A percentile compares a stretch with the other conserved stretches of the same genome.
Conservation (phyloP, 805 yeast species). For the Yarrowia porcina region DNA sequence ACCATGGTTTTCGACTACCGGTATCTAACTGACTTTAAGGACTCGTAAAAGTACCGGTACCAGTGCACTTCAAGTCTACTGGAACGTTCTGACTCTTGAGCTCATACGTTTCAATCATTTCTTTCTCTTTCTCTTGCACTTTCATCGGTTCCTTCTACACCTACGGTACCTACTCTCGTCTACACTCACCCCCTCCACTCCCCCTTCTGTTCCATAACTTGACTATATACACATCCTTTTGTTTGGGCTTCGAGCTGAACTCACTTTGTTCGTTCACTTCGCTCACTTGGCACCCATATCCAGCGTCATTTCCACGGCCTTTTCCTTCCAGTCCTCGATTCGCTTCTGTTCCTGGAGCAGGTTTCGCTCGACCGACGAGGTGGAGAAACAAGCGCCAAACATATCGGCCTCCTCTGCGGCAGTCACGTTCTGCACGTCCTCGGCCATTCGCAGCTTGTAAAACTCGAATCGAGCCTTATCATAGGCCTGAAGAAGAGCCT, state of each 20-base stretch:
- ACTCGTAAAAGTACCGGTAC: too few relatives aligned
- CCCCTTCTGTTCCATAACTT: neutral
- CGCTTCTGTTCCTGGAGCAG: slow-evolving; percentile 65
- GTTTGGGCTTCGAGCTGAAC: neutral
- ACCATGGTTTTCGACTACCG: too few relatives aligned
- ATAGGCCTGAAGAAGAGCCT: slow-evolving; percentile 56
- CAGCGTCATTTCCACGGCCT: slow-evolving; percentile 65
- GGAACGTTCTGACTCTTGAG: too few relatives aligned
- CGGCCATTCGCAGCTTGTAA: slow-evolving; percentile 78
- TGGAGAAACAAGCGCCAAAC: slow-evolving; percentile 75
- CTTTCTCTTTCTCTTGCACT: too few relatives aligned
- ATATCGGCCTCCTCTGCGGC: slow-evolving; percentile 79
- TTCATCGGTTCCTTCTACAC: too few relatives aligned
- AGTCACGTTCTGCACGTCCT: slow-evolving; percentile 69
- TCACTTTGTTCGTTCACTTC: neutral
- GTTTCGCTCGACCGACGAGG: slow-evolving; percentile 63
- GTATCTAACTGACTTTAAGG: too few relatives aligned
- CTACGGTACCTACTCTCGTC: too few relatives aligned
- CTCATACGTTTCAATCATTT: too few relatives aligned
- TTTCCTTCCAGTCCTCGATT: slow-evolving; percentile 68
- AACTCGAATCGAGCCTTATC: slow-evolving; percentile 85
- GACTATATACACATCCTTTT: slow-evolving; percentile 8
- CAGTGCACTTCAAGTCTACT: too few relatives aligned
- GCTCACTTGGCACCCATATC: slow-evolving; percentile 39
- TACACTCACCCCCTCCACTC: too few relatives aligned